Base-by-base conservation (phyloP, 2,329 filamentous ascomycete genomes). In the Amesomyces nigricolor region DNA sequence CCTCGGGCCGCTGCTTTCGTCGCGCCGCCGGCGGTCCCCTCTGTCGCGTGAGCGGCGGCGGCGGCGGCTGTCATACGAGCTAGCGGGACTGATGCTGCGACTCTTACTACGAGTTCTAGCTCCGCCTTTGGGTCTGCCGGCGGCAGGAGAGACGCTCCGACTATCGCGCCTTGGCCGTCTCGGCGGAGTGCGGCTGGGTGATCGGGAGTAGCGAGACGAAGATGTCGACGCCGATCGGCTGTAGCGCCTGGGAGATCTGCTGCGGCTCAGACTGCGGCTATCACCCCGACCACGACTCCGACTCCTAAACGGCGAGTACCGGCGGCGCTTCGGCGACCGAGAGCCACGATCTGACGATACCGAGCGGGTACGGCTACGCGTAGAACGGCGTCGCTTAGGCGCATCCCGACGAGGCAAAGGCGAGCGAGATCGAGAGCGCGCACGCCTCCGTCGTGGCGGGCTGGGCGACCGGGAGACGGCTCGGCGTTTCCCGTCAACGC, bases 291-390 rank as follows among this genome's bases (percentile, higher is more conserved):
- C 39, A 16, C 72, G 73, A 30, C 72, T 69, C 51, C 62, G 72
- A 57, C 78, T 80, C 17, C 71, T 70, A 5, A 76, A 79, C 13
- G 69, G 67, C 4, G 78, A 78, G 54, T 77, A 76, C 54, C 75
- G 72, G 59, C 76, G 74, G 46, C 78, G 73, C 61, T 82, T 82
- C 2, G 72, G 69, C 4, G 70, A 66, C 5, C 75, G 77, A 6
- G 77, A 76, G 47, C 62, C 60, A 17, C 63, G 68, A 40, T 63
- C 65, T 44, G 64, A 67, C 17, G 66, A 67, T 2, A 52, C 59
- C 10, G 72, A 71, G 3, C 64, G 62, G 13, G 65, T 62, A 14
- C 66, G 65, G 37, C 60, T 63, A 29, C 64, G 63, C 14, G 70
- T 68, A 10, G 75, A 75, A 47, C 72, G 68, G 10, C 72, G 72